A percentile compares a stretch with the other conserved stretches of the same genome.
Conservation (phyloP, 1,284 basidiomycete genomes). For the Austroboletus novae-zelandiae region DNA sequence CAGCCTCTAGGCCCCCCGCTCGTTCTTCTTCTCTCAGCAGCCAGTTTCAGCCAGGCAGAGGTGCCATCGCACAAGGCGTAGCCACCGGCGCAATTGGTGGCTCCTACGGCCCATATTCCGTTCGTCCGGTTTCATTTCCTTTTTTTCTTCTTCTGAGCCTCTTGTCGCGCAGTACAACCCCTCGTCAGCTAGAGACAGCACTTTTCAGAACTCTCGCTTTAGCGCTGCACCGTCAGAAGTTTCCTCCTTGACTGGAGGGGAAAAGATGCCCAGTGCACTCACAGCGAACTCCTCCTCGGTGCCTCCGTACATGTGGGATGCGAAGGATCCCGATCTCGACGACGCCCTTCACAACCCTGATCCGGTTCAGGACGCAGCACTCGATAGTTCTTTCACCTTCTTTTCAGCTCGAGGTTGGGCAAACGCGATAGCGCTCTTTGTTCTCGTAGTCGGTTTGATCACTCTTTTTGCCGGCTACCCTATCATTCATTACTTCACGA, state of each 20-base stretch:
- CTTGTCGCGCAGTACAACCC: slow-evolving; percentile 55
- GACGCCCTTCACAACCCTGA: slow-evolving; percentile 76
- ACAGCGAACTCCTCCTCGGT: slow-evolving; percentile 42
- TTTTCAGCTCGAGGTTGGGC: slow-evolving; percentile 74
- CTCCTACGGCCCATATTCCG: slow-evolving; percentile 78
- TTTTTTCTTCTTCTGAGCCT: background rate
- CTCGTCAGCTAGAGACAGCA: slow-evolving; percentile 40
- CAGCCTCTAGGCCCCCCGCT: slow-evolving; percentile 28
- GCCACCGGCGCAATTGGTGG: slow-evolving; percentile 71
- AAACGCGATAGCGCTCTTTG: slow-evolving; percentile 59
- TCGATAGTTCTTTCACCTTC: slow-evolving; percentile 56
- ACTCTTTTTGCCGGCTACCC: slow-evolving; percentile 80
- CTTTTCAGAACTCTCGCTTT: slow-evolving; percentile 53
- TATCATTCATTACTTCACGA: slow-evolving; percentile 57
- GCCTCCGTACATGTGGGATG: slow-evolving; percentile 69
- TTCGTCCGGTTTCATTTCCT: slow-evolving; percentile 36
- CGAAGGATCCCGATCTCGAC: slow-evolving; percentile 72
- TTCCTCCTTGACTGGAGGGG: slow-evolving; percentile 44
- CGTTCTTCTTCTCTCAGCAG: slow-evolving; percentile 30
- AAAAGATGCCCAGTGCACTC: slow-evolving; percentile 33
- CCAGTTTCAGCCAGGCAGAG: slow-evolving; percentile 41
- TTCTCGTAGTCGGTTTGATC: slow-evolving; percentile 60
- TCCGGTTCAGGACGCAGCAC: slow-evolving; percentile 56
- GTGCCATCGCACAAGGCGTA: slow-evolving; percentile 64
- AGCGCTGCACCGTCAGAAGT: slow-evolving; percentile 59